These are phyloP conservation scores for Salinomyces thailandicus DNA, from an alignment of 2,329 filamentous ascomycete genomes.

Conservation along the genomic window DNA sequence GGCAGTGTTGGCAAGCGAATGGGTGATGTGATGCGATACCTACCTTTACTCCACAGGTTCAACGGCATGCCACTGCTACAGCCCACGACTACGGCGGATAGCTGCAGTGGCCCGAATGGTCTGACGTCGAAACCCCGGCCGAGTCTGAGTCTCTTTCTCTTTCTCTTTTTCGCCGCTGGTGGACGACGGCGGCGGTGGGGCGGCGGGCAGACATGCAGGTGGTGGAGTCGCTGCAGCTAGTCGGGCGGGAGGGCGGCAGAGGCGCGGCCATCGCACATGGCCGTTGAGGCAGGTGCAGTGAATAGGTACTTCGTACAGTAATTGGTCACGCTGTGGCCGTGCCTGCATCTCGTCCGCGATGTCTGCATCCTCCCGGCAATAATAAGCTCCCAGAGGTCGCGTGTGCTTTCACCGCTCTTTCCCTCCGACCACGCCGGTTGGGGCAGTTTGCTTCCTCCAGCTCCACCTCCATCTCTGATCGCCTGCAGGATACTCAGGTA, in stretches of 20 bases:
- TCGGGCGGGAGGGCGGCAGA: background rate
- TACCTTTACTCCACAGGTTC: constrained; percentile 1
- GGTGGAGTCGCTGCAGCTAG: background rate
- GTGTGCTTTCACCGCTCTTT: background rate
- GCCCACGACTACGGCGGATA: background rate
- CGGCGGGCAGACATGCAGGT: background rate
- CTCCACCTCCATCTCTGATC: background rate
- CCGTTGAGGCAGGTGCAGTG: too few species aligned
- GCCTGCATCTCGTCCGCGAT: background rate
- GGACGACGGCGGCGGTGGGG: background rate
- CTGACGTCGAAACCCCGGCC: too few species aligned
- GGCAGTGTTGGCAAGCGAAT: too few species aligned
- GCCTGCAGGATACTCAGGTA: background rate
- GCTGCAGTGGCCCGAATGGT: background rate
- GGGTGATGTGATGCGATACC: too few species aligned
- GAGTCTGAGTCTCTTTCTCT: too few species aligned
- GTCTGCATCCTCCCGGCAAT: background rate
- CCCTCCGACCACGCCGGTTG: background rate
- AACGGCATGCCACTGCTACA: background rate
- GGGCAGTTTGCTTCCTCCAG: background rate
- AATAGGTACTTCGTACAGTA: too few species aligned
- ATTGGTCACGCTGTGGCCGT: background rate
- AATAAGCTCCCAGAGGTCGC: too few species aligned
- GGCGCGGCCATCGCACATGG: background rate
- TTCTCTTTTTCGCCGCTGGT: too few species aligned